These are phyloP conservation scores for Amanita jacksonii DNA, from an alignment of 768 basidiomycete species.

Conservation along the genomic window DNA sequence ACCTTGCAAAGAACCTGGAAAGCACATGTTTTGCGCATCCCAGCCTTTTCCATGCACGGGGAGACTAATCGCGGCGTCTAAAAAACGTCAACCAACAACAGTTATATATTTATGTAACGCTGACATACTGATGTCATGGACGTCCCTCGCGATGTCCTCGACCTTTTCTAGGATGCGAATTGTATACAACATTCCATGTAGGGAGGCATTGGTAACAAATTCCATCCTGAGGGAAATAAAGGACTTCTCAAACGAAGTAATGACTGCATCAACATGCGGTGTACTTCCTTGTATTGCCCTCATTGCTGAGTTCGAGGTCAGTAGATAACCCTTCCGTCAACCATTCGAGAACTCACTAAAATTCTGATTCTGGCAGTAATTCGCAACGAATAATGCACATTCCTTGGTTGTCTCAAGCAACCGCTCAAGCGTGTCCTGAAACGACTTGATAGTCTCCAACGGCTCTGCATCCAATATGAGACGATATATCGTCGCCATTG, in stretches of 20 bases:
- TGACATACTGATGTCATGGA: conserved; percentile 2
- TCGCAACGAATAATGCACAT: conserved; percentile 7
- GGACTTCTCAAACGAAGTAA: conserved; percentile 4
- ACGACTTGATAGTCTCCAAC: conserved; percentile 6
- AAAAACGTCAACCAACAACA: not conserved
- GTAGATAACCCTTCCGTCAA: not conserved
- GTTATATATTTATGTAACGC: not conserved
- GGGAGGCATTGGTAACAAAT: not conserved
- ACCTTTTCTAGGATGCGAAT: conserved; percentile 8
- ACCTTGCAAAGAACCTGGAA: conserved; percentile 7
- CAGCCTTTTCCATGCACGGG: conserved; percentile 9
- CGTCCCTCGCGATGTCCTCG: conserved; percentile 1
- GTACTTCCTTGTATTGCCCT: not conserved
- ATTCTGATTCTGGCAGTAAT: not conserved
- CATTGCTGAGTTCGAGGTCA: not conserved
- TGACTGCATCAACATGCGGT: conserved; percentile 2
- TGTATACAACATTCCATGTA: not conserved
- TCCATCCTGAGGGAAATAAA: conserved; percentile 7
- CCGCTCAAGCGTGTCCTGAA: conserved; percentile 3
- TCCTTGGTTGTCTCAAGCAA: conserved; percentile 6
- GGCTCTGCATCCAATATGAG: conserved; percentile 6
- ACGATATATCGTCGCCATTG: conserved; percentile 6
- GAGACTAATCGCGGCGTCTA: conserved; percentile 2
- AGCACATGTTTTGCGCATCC: conserved; percentile 6
- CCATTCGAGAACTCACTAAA: conserved; percentile 1